Evolutionary conservation across 2,329 filamentous ascomycete species (phyloP).

Genomic region (Triangularia verruculosa): DNA sequence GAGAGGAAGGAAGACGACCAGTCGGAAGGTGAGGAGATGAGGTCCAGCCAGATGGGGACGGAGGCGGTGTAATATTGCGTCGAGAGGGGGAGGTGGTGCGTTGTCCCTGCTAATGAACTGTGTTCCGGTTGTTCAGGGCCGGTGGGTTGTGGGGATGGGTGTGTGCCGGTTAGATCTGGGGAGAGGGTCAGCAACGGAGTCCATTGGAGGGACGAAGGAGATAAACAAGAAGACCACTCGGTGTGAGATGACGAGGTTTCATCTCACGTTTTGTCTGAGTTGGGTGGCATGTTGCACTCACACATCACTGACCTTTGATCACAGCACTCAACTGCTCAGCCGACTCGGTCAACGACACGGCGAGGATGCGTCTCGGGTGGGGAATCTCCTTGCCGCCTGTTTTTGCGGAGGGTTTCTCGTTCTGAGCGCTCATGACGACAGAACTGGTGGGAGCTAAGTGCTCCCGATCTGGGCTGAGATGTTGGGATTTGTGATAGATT

Average conservation of each 20-base stretch:
- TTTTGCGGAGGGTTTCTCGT: neutral
- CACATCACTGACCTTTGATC: conserved; percentile 54
- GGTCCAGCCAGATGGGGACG: conserved; percentile 66
- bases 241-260: too few relatives aligned
- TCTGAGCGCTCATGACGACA: neutral
- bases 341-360: conserved; percentile 50
- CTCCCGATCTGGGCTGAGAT: too few relatives aligned
- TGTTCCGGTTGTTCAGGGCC: conserved; percentile 33
- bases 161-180: conserved; percentile 32
- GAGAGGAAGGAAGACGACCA: conserved; percentile 61
- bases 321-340: conserved; percentile 47
- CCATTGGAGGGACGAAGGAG: neutral
- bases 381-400: conserved; percentile 35
- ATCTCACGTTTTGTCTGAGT: too few relatives aligned
- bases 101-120: conserved; percentile 54
- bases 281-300: too few relatives aligned
- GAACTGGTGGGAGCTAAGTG: neutral
- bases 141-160: conserved; percentile 8
- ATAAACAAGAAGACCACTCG: too few relatives aligned
- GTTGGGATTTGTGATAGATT: too few relatives aligned
- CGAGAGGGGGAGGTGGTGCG: conserved; percentile 53
- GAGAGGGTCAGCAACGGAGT: neutral
- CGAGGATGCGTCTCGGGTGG: conserved; percentile 57
- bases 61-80: conserved; percentile 61
- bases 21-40: conserved; percentile 46